These are phyloP conservation scores for Ramularia endophylla DNA, from an alignment of 2,329 filamentous ascomycete species.

Conservation along the genomic window DNA sequence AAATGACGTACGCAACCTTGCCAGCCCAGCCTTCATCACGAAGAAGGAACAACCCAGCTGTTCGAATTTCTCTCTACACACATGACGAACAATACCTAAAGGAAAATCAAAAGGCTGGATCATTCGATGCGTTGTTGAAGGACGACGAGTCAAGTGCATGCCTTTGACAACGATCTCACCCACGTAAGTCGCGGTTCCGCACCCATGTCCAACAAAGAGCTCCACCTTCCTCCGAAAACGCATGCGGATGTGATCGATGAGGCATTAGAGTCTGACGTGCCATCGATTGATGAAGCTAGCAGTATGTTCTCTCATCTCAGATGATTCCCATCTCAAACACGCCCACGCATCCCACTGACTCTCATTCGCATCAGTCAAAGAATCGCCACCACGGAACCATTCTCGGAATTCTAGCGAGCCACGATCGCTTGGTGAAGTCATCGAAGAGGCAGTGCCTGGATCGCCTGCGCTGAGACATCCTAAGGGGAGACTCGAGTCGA, in stretches of 20 bases:
- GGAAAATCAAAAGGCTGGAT: too few species aligned
- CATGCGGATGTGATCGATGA: conserved; percentile 37
- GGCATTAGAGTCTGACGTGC: conserved; percentile 18
- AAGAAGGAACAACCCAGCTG: too few species aligned
- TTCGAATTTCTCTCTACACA: too few species aligned
- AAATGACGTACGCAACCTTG: too few species aligned
- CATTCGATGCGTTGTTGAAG: too few species aligned
- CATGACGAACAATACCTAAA: too few species aligned
- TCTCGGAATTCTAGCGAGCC: conserved; percentile 26
- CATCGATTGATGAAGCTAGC: conserved; percentile 15
- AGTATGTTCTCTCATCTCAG: neutral
- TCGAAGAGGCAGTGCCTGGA: conserved; percentile 21
- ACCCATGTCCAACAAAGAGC: conserved; percentile 36
- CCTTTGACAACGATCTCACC: too few species aligned
- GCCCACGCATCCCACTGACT: conserved; percentile 1
- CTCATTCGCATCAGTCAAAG: conserved; percentile 27
- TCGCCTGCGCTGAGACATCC: conserved; percentile 27
- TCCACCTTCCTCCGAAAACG: conserved; percentile 37
- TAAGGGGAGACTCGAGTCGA: conserved; percentile 24
- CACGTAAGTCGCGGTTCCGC: too few species aligned
- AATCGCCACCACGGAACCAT: conserved; percentile 27
- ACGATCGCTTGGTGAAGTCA: conserved; percentile 28
- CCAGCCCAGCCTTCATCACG: too few species aligned
- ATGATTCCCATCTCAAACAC: too few species aligned
- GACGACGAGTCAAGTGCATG: too few species aligned